Base-by-base conservation (phyloP, 176 grass and related monocot species). In the Raddia distichophylla region DNA sequence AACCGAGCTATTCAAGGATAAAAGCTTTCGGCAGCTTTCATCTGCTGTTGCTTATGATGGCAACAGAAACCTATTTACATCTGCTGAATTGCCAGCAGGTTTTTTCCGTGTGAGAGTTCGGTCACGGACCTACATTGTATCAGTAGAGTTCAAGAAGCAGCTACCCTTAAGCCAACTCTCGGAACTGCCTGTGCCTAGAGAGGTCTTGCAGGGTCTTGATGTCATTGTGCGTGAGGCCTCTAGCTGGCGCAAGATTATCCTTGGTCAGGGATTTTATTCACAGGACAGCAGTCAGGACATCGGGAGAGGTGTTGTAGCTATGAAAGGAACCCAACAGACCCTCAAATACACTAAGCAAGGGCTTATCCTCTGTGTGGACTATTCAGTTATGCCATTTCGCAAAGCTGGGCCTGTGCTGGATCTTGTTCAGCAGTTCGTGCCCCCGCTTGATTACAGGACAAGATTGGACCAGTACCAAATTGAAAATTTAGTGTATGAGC, bases 131-230 rank as follows among this genome's bases (percentile, higher is more conserved):
- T 93, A 90, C 68, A 74, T 70, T 77, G 91, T 87, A 20, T 75
- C 67, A 0, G 65, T 93, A 13, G 81, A 87, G 55, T 81, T 93
- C 16, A 90, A 74, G 71, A 93, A 85, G 77, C 60, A 85, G 40
- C 17, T 90, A 59, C 74, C 85, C 35, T 60, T 93, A 34, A 90
- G 55, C 70, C 87, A 90, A 57, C 71, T 90, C 13, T 85, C 69
- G 5, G 73, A 87, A 45, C 64, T 83, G 33, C 81, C 91, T 58
- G 82, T 90, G n/a, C 84, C 84, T 65, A 78, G 87, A 73, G 91
- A 93, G 71, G 75, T 93, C 47, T 90, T 90, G 58, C 84, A 93
- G 46, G 87, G 77, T 44, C 77, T 93, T 80, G 86, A 90, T 81
- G 82, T 90, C 51, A 75, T 90, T 85, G 80, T 93, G 42, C 77